A percentile compares a stretch with the other conserved stretches of the same genome.
Conservation (phyloP, 495 filamentous ascomycete species). For the Penicillium simplicissimum region DNA sequence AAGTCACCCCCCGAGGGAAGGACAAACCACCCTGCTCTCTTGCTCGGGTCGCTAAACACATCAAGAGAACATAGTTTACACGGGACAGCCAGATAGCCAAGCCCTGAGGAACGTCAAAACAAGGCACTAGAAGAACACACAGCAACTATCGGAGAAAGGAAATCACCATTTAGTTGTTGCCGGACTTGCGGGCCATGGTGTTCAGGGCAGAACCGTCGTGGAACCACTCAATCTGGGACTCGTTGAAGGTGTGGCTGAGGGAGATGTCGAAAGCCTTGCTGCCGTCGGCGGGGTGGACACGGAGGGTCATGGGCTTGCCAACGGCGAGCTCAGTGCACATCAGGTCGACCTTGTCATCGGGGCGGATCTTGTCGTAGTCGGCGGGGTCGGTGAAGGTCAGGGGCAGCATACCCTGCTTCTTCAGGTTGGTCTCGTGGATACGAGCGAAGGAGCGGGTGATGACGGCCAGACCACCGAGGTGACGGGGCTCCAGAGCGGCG, state of each 20-base stretch:
- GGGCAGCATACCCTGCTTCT: slow-evolving; percentile 99
- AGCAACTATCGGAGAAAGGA: background rate
- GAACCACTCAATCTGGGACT: slow-evolving; percentile 97
- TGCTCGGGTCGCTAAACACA: slow-evolving; percentile 23
- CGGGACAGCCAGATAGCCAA: slow-evolving; percentile 13
- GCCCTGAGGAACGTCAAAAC: slow-evolving; percentile 4
- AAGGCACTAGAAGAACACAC: background rate
- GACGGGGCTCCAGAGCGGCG: slow-evolving; percentile 94
- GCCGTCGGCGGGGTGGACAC: slow-evolving; percentile 86
- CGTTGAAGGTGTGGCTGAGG: slow-evolving; percentile 96
- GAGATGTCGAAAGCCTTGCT: slow-evolving; percentile 71
- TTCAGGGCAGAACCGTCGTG: slow-evolving; percentile 94
- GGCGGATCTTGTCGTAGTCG: slow-evolving; percentile 96
- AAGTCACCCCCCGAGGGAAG: background rate
- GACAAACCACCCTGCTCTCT: slow-evolving; percentile 11
- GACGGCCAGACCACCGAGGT: slow-evolving; percentile 96
- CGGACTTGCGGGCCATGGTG: slow-evolving; percentile 84
- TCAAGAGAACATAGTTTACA: slow-evolving; percentile 40
- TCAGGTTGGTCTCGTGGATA: slow-evolving; percentile 99
- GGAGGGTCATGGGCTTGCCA: slow-evolving; percentile 90
- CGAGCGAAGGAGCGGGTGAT: slow-evolving; percentile 95
- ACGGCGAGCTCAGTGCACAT: slow-evolving; percentile 88
- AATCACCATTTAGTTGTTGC: slow-evolving; percentile 33
- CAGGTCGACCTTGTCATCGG: slow-evolving; percentile 88
- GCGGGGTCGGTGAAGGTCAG: slow-evolving; percentile 91